Evolutionary conservation across 2,329 filamentous ascomycete species (phyloP).

Genomic region (Hortaea sp.): DNA sequence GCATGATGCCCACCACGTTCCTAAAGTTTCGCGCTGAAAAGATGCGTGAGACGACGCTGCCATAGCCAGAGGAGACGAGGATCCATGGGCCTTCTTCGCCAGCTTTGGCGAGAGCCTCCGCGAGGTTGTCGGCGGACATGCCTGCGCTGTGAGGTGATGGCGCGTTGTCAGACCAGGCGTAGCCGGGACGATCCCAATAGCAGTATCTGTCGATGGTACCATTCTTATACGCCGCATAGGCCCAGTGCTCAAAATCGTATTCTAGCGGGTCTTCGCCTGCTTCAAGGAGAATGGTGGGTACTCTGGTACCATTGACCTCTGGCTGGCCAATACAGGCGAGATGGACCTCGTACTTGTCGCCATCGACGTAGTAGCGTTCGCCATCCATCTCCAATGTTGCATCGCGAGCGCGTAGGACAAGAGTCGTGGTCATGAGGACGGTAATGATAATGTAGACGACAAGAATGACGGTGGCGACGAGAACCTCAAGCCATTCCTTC

Average conservation of each 20-base stretch:
- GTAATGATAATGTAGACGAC: slow-evolving; percentile 57
- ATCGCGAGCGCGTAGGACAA: slow-evolving; percentile 73
- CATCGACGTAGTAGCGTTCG: slow-evolving; percentile 68
- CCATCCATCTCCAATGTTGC: slow-evolving; percentile 64
- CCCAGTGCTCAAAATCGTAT: slow-evolving; percentile 68
- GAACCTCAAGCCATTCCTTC: slow-evolving; percentile 72
- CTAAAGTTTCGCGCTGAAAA: slow-evolving; percentile 75
- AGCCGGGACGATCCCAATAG: slow-evolving; percentile 87
- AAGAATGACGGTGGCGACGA: slow-evolving; percentile 63
- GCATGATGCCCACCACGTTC: slow-evolving; percentile 65
- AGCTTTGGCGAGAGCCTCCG: slow-evolving; percentile 69
- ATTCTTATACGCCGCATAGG: slow-evolving; percentile 63
- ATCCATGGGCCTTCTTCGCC: slow-evolving; percentile 86
- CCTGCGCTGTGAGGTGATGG: slow-evolving; percentile 88
- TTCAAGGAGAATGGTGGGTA: slow-evolving; percentile 74
- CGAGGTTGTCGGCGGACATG: slow-evolving; percentile 81
- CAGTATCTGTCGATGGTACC: slow-evolving; percentile 83
- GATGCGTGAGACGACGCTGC: slow-evolving; percentile 80
- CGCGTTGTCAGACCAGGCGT: slow-evolving; percentile 82
- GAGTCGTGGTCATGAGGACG: slow-evolving; percentile 66
- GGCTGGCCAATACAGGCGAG: slow-evolving; percentile 65
- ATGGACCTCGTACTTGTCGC: slow-evolving; percentile 76
- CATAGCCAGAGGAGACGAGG: slow-evolving; percentile 74
- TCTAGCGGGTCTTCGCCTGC: slow-evolving; percentile 73
- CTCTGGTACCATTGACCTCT: slow-evolving; percentile 39